phyloP scores from a whole-genome alignment of 371 early-diverging fungal species.

The Syncephalis plumigaleata region DNA sequence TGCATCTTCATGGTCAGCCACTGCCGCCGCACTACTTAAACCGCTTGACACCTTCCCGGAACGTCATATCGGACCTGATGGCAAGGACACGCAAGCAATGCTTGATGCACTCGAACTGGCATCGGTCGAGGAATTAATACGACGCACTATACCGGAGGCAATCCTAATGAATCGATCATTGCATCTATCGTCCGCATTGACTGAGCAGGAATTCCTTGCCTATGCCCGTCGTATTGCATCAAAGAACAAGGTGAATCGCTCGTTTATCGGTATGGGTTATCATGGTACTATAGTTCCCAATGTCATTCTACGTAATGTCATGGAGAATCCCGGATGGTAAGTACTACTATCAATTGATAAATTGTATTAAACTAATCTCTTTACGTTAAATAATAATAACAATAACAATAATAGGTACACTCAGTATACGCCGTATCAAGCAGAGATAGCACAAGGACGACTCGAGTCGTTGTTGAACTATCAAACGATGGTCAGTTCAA shows the following conservation, averaged over 20 bases:
- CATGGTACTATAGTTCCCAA: constrained; percentile 75
- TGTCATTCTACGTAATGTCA: constrained; percentile 84
- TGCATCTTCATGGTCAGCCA: too few relatives aligned
- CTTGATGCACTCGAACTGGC: constrained; percentile 54
- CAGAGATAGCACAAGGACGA: constrained; percentile 95
- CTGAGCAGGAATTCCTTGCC: constrained; percentile 70
- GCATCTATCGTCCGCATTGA: constrained; percentile 38
- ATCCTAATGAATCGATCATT: constrained; percentile 57
- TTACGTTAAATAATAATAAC: too few relatives aligned
- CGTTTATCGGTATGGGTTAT: constrained; percentile 94
- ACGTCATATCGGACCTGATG: constrained; percentile 80
- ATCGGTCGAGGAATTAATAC: constrained; percentile 59
- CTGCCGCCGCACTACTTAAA: too few relatives aligned
- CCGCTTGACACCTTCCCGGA: constrained; percentile 56
- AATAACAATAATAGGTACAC: too few relatives aligned
- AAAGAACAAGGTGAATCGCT: constrained; percentile 76
- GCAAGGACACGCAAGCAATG: constrained; percentile 58
- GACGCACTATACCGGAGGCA: constrained; percentile 64
- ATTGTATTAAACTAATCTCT: constrained; percentile 19
- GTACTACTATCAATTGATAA: constrained; percentile 47
- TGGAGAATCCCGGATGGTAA: constrained; percentile 92
- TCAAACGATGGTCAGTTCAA: constrained; percentile 87
- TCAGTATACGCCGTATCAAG: constrained; percentile 95
- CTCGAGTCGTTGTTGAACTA: constrained; percentile 90
- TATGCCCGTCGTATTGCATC: constrained; percentile 62